Evolutionary conservation across 2,329 filamentous ascomycete genomes (phyloP).

Genomic region (Diaporthe ilicicola): DNA sequence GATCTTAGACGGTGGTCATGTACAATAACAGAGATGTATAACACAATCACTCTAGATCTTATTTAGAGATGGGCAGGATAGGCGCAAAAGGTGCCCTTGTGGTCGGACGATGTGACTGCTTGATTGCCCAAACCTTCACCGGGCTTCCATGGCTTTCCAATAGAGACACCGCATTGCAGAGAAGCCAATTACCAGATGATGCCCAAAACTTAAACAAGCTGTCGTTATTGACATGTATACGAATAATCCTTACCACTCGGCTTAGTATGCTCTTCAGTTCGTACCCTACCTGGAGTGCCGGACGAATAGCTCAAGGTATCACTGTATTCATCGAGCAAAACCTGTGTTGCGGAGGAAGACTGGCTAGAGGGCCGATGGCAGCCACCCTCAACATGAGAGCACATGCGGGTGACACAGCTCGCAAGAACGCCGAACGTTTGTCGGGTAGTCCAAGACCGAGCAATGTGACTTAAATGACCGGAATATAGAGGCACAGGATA

Average conservation of each 20-base stretch:
- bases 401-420: no score
- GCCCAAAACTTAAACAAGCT: not conserved
- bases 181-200: not conserved
- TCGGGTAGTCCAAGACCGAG: no score
- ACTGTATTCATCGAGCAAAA: no score
- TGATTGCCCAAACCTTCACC: not conserved
- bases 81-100: not conserved
- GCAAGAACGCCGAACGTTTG: no score
- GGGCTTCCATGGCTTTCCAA: not conserved
- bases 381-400: no score
- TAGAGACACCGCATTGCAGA: not conserved
- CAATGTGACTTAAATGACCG: no score
- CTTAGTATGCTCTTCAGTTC: not conserved
- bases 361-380: no score
- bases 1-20: slow-evolving; percentile 31
- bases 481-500: no score
- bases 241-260: not conserved
- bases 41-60: slow-evolving; percentile 27
- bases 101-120: not conserved
- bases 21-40: slow-evolving; percentile 25
- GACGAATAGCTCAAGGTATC: no score
- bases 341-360: no score
- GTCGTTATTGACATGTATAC: not conserved
- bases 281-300: no score
- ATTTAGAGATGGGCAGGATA: slow-evolving; percentile 8